These are phyloP conservation scores for Galium porrigens DNA, from an alignment of 305 asterid genomes.

Conservation along the genomic window DNA sequence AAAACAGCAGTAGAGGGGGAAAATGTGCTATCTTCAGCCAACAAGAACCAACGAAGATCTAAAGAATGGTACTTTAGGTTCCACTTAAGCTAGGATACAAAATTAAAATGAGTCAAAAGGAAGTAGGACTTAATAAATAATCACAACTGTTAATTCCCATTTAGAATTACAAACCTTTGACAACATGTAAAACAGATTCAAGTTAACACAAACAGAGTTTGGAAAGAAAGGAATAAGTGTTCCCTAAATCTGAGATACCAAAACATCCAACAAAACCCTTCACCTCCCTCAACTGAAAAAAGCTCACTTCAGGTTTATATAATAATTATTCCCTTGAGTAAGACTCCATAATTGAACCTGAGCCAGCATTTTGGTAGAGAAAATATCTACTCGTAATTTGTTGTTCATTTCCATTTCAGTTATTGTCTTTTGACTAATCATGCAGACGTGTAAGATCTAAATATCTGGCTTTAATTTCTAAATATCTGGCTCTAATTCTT, in stretches of 20 bases:
- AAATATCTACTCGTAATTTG: background rate
- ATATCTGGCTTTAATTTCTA: background rate
- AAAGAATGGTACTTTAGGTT: too few relatives aligned
- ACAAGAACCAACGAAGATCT: too few relatives aligned
- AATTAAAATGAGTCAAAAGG: too few relatives aligned
- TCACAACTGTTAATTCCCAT: background rate
- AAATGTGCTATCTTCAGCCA: too few relatives aligned
- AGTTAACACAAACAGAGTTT: background rate
- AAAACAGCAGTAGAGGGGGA: too few relatives aligned
- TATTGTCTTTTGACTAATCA: background rate
- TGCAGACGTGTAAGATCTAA: too few relatives aligned
- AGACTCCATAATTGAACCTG: background rate
- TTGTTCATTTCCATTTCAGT: background rate
- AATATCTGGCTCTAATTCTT: too few relatives aligned
- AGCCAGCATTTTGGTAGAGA: background rate
- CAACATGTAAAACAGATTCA: background rate
- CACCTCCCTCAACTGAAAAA: background rate
- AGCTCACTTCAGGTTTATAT: background rate
- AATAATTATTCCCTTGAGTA: background rate
- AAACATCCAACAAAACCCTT: background rate
- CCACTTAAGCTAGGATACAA: too few relatives aligned
- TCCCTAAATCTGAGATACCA: too few relatives aligned
- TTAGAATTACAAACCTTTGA: background rate
- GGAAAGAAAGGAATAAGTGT: background rate
- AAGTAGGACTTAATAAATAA: too few relatives aligned